Conservation (phyloP, 2,329 filamentous ascomycete species). For the Arthrinium phaeospermum region DNA sequence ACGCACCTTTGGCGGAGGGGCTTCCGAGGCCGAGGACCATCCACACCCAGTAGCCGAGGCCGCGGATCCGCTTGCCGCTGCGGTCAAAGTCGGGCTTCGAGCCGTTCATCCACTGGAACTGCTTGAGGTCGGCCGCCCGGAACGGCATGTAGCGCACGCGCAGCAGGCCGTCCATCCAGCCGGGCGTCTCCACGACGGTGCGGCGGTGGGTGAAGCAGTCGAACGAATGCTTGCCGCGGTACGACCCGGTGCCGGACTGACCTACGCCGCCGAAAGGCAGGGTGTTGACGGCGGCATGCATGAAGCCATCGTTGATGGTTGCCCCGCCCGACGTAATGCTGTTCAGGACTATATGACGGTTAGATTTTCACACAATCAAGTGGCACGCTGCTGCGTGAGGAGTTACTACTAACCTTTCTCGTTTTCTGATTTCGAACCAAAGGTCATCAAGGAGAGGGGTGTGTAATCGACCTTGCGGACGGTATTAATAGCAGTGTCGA, state of each 20-base stretch:
- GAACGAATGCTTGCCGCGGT: slow-evolving; percentile 78
- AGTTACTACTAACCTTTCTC: slow-evolving; percentile 63
- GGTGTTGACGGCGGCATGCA: slow-evolving; percentile 73
- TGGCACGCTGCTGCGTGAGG: not conserved
- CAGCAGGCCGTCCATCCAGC: slow-evolving; percentile 71
- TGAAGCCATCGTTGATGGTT: slow-evolving; percentile 69
- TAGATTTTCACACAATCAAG: not conserved
- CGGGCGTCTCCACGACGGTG: slow-evolving; percentile 64
- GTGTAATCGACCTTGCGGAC: slow-evolving; percentile 84
- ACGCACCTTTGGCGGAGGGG: slow-evolving; percentile 53
- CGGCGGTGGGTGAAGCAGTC: slow-evolving; percentile 58
- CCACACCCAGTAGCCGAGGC: slow-evolving; percentile 59
- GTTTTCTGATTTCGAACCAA: slow-evolving; percentile 81
- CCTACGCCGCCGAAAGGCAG: slow-evolving; percentile 86
- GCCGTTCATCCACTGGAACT: slow-evolving; percentile 49
- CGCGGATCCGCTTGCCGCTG: slow-evolving; percentile 56
- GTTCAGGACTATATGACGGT: slow-evolving; percentile 55
- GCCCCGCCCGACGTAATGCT: slow-evolving; percentile 72
- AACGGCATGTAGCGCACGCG: slow-evolving; percentile 73
- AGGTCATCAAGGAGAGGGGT: slow-evolving; percentile 83
- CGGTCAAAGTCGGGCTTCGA: slow-evolving; percentile 67
- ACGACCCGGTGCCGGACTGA: slow-evolving; percentile 75
- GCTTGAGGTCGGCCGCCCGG: slow-evolving; percentile 49
- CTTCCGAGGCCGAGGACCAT: slow-evolving; percentile 59
- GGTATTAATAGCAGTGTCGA: slow-evolving; percentile 85